Base-by-base conservation (phyloP, 257 asterid genomes). In the Solanum lycopersicoides region DNA sequence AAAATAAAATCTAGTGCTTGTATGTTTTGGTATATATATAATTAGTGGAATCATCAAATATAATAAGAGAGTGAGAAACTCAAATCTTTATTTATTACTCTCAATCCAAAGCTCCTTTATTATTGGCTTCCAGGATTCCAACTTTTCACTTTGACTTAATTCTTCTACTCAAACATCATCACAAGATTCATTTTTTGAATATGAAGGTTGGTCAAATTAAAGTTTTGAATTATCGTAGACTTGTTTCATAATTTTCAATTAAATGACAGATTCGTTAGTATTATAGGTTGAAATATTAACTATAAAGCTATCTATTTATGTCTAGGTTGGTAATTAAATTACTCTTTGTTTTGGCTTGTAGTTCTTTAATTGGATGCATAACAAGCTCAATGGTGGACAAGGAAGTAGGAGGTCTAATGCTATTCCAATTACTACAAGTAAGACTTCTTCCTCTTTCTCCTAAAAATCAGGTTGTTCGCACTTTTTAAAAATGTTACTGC, bases 121-220 rank as follows among this genome's bases (percentile, higher is more conserved):
- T 91, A 90, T 92, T 95, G 97, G 95, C 92, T 93, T 89, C 92
- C 90, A 90, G 90, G 91, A 90, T 39, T 28, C 12, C 69, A n/a
- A 12, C 73, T 63, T 63, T 30, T 83, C 71, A 56, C 42, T 39
- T 72, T 83, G 86, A 30, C 45, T 37, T 53, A 16, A 53, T 53
- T 82, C 28, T 56, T 30, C 37, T 18, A 72, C 3, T 59, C 28
- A 59, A 59, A 59, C n/a, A 53, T 59, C 68, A 59, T 59, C 59
- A 77, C 37, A 56, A 42, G 9, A 44, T 25, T 2, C 72, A 37
- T 15, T 59, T 72, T 77, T 77, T 84, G 60, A 85, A 82, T 84
- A 93, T 93, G 95, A 93, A 93, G 95, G 95, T 92, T 84, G 87
- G 92, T 83, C 28, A 37, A 28, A 65, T 65, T 65, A 2, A n/a